phyloP scores from a whole-genome alignment of 2,329 filamentous ascomycete genomes.

The Daldinia sp. region DNA sequence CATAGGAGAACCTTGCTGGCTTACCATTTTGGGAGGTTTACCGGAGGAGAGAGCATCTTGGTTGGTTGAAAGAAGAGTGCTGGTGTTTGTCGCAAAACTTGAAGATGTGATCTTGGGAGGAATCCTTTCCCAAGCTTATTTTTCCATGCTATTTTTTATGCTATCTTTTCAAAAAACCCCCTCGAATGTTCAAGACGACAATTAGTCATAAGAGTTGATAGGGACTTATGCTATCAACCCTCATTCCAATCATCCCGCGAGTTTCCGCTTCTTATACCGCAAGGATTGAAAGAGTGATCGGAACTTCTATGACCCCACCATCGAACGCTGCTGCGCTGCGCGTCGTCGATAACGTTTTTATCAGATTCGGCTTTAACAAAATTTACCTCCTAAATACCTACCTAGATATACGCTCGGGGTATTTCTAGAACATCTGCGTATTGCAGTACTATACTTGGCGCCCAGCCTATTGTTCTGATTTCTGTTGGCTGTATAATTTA shows the following conservation, averaged over 20 bases:
- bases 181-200: neutral
- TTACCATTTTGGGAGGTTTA: constrained; percentile 68
- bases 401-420: too few relatives aligned
- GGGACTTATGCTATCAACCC: neutral
- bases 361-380: neutral
- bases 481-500: too few relatives aligned
- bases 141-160: neutral
- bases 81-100: neutral
- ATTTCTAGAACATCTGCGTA: too few relatives aligned
- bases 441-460: too few relatives aligned
- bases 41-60: constrained; percentile 59
- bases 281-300: constrained; percentile 21
- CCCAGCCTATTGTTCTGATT: too few relatives aligned
- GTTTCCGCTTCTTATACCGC: constrained; percentile 17
- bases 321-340: neutral
- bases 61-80: constrained; percentile 8
- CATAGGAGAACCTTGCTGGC: constrained; percentile 39
- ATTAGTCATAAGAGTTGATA: neutral
- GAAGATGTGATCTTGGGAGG: neutral
- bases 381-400: too few relatives aligned
- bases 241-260: constrained; percentile 14
- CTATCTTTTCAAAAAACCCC: neutral
- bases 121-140: neutral
- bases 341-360: neutral
- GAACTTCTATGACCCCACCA: constrained; percentile 18